Base-by-base conservation (phyloP, 352 stramenopile genomes). In the Globisporangium spiculum region DNA sequence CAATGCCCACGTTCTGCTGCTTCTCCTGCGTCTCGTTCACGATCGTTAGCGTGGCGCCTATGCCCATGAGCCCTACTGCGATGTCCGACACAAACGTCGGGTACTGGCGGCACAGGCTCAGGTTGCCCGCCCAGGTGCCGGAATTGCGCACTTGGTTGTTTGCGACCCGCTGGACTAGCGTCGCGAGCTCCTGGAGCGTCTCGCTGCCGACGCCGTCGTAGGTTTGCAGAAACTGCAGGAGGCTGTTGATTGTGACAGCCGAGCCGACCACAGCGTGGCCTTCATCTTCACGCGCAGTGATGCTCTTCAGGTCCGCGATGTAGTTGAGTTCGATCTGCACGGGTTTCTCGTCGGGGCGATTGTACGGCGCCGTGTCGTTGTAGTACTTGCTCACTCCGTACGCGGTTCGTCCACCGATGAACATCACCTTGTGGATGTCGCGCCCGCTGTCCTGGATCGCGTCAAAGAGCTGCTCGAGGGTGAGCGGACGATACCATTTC, bases 401-500 rank as follows among this genome's bases (percentile, higher is more conserved):
- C 3, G 79, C 75, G 3, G 79, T 75, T 62, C 82, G 91, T 7
- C 77, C 68, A 2, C 80, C 82, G 56, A 88, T 88, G 77, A 85
- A 93, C 44, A 88, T 80, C n/a, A 82, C 75, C 8, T 87, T 74
- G 0, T 26, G 46, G 38, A 75, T 82, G 70, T 92, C 84, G n/a
- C 71, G 72, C 2, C 79, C 88, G 62, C 96, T 90, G 57, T 88
- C 92, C 67, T 95, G 93, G 63, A 91, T 89, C 3, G 90, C 89
- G 50, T 97, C 84, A 32, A 79, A 56, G 22, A 86, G 63, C 32
- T 84, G 75, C 4, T 60, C 68, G 27, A 79, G 62, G 41, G 67
- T 69, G 14, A 84, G 66, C 38, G 74, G 75, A 7, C 75, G 72
- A 50, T 84, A 84, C 77, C 77, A 84, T 48, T 65, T 70, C 32